Conservation (phyloP, 805 yeast species). For the Candida silvatica region DNA sequence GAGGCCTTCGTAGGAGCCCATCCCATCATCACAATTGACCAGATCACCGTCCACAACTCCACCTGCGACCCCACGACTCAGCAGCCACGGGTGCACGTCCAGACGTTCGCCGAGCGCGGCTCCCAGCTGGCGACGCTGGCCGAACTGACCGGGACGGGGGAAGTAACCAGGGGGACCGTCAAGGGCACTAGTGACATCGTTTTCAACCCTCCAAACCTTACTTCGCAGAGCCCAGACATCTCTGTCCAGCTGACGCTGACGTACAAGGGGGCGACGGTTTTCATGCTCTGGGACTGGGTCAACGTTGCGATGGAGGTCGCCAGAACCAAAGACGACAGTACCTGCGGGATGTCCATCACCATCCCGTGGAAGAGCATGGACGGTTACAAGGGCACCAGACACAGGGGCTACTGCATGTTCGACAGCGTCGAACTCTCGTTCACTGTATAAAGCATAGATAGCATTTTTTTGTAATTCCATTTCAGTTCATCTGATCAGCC, state of each 20-base stretch:
- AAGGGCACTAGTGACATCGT: background rate
- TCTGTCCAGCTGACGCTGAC: conserved; percentile 7
- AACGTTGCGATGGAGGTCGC: conserved; percentile 9
- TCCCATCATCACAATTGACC: conserved; percentile 3
- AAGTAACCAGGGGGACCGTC: background rate
- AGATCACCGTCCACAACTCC: conserved; percentile 5
- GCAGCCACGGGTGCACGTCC: background rate
- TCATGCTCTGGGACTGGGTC: conserved; percentile 11
- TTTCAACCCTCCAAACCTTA: background rate
- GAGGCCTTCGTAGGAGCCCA: conserved; percentile 4
- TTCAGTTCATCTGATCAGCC: conserved; percentile 26
- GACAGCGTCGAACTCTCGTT: background rate
- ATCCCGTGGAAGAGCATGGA: conserved; percentile 4
- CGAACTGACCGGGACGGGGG: too few relatives aligned
- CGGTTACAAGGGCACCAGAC: conserved; percentile 2
- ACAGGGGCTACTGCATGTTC: background rate
- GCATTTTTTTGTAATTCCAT: background rate
- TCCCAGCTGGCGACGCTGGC: background rate
- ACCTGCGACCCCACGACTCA: too few relatives aligned
- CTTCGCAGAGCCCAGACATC: conserved; percentile 5
- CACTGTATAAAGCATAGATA: background rate
- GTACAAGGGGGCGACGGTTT: conserved; percentile 5
- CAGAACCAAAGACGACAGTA: conserved; percentile 1
- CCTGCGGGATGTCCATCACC: background rate
- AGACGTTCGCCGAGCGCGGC: background rate